A percentile compares a stretch with the other conserved stretches of the same genome.
These are phyloP conservation scores for Acacia pycnantha DNA, from an alignment of 331 rosid species.

Conservation along the genomic window DNA sequence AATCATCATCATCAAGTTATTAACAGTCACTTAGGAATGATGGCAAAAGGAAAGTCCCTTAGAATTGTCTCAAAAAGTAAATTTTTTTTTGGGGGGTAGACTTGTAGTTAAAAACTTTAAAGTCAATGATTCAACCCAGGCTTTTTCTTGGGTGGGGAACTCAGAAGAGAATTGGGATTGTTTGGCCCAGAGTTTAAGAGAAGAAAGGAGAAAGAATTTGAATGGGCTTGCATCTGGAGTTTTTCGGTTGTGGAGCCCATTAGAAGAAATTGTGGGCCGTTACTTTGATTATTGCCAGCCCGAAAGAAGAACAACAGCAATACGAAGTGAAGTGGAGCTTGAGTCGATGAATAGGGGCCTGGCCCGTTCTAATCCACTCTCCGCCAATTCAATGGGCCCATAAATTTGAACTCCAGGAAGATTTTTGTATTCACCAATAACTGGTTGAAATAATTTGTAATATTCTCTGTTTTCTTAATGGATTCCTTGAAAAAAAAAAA, in stretches of 20 bases:
- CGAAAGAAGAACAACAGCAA: background rate
- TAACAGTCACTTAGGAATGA: background rate
- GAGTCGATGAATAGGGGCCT: background rate
- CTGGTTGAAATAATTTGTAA: too few relatives aligned
- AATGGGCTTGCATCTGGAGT: background rate
- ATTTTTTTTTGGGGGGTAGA: background rate
- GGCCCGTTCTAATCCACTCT: background rate
- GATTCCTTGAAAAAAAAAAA: too few relatives aligned
- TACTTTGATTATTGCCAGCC: background rate
- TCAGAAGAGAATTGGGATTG: background rate
- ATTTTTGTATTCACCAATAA: too few relatives aligned
- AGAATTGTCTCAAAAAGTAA: background rate
- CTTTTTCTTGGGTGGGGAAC: background rate
- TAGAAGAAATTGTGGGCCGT: background rate
- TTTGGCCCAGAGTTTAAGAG: background rate
- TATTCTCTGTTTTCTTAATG: too few relatives aligned
- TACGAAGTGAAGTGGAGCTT: background rate
- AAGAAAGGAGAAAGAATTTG: background rate
- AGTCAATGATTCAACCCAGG: background rate
- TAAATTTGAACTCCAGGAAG: background rate
- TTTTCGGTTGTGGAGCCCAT: background rate
- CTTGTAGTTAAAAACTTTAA: background rate
- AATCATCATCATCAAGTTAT: background rate
- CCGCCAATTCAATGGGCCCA: background rate
- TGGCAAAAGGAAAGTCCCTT: background rate